Base-by-base conservation (phyloP, 176 grass and related monocot genomes). In the Melocanna baccifera region DNA sequence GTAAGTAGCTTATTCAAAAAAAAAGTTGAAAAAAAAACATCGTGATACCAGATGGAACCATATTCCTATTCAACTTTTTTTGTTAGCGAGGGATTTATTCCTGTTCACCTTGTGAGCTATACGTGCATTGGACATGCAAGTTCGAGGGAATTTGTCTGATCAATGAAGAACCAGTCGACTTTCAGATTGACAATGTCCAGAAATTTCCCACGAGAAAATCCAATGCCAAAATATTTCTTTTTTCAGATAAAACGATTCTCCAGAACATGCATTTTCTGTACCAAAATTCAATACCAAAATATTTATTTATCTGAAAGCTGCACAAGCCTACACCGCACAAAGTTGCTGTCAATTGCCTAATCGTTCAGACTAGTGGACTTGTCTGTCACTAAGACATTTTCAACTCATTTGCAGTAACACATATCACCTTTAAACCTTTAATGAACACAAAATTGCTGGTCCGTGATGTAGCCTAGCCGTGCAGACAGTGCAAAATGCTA, bases 341-440 rank as follows among this genome's bases (percentile, higher is more conserved):
- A 56, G 67, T 59, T 88, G 57, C 28, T 67, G 58, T 79, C 26
- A 67, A 4, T 48, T 47, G 45, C 81, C 75, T 36, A 66, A 79
- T 55, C 28, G 40, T 73, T 46, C 36, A 62, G 8, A 12, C 23
- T 1, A 79, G 15, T 52, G 71, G 59, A 67, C 29, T 62, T 80
- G 66, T 23, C 16, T 80, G 28, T 81, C 69, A 68, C 69, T 7
- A 34, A 74, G 81, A 59, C 58, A 28, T 58, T 80, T 15, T 65
- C 52, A 84, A 26, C 22, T 16, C 51, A 68, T 89, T 75, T 82
- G 16, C 12, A 39, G 45, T 67, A 29, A 75, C 15, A 63, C 37
- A 75, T 28, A 73, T 62, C 59, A 29, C 40, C 51, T 74, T 87
- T 19, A 53, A 63, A 70, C 52, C 64, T 83, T 79, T 62, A 15